phyloP scores from a whole-genome alignment of 495 filamentous ascomycete species.

The Aspergillus nanangensis region DNA sequence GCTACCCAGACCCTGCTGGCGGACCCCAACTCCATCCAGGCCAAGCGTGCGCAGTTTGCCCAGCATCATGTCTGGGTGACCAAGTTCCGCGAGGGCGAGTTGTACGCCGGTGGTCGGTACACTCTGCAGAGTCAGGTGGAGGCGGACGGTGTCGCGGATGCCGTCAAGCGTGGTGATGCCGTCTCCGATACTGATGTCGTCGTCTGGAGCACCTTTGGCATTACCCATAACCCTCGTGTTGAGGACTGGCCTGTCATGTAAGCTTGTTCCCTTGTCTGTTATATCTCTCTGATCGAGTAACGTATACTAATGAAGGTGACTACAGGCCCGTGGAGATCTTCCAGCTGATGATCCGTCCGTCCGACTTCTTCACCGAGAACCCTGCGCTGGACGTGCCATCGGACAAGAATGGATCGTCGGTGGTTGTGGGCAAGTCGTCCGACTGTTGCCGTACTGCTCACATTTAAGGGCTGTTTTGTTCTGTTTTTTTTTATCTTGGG shows the following conservation, averaged over 20 bases:
- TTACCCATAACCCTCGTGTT: slow-evolving; percentile 58
- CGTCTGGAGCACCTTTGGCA: slow-evolving; percentile 54
- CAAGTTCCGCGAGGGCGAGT: slow-evolving; percentile 69
- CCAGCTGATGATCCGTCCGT: slow-evolving; percentile 64
- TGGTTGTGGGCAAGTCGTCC: slow-evolving; percentile 28
- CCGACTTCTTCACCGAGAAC: slow-evolving; percentile 73
- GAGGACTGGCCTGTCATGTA: slow-evolving; percentile 71
- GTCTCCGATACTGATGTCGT: slow-evolving; percentile 48
- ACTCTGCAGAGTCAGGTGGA: slow-evolving; percentile 70
- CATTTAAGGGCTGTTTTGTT: slow-evolving; percentile 15
- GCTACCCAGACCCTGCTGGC: slow-evolving; percentile 80
- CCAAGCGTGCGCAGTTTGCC: slow-evolving; percentile 77
- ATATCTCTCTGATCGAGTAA: not conserved
- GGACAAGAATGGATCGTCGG: slow-evolving; percentile 47
- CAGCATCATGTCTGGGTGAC: slow-evolving; percentile 86
- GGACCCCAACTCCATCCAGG: slow-evolving; percentile 67
- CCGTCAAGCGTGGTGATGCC: slow-evolving; percentile 47
- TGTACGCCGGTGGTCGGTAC: slow-evolving; percentile 81
- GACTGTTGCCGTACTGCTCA: slow-evolving; percentile 29
- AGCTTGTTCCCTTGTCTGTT: too few species aligned
- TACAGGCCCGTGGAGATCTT: slow-evolving; percentile 52
- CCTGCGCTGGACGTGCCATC: slow-evolving; percentile 70
- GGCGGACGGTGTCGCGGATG: slow-evolving; percentile 57
- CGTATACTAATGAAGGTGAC: slow-evolving; percentile 5
- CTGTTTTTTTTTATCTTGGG: not conserved